Percentiles rank a stretch among this genome's conserved stretches.
phyloP scores from a whole-genome alignment of 2,329 filamentous ascomycete genomes.

The Phoma herbarum region DNA sequence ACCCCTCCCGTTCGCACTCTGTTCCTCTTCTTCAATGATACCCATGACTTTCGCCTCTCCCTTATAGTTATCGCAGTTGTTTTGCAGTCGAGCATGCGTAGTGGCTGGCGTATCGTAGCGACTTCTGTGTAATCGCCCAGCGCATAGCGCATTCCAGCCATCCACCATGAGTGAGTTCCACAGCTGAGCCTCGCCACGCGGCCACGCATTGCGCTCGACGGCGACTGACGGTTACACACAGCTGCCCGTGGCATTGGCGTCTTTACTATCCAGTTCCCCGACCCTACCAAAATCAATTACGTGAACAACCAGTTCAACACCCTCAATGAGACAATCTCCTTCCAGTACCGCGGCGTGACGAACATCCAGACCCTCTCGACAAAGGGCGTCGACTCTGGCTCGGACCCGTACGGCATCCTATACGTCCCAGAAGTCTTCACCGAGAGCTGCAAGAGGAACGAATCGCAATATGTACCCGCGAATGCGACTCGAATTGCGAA shows the following conservation, averaged over 20 bases:
- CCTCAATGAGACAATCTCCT: constrained; percentile 45
- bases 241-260: constrained; percentile 48
- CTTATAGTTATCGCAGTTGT: neutral
- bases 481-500: constrained; percentile 79
- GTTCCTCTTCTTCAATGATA: neutral
- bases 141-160: constrained; percentile 16
- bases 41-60: neutral
- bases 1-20: constrained; percentile 12
- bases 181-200: constrained; percentile 12
- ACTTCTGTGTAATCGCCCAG: constrained; percentile 17
- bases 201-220: constrained; percentile 2
- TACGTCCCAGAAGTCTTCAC: constrained; percentile 78
- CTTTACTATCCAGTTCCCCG: constrained; percentile 50
- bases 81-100: constrained; percentile 29
- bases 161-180: constrained; percentile 50
- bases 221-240: constrained; percentile 31
- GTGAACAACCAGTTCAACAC: constrained; percentile 45
- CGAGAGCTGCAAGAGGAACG: constrained; percentile 70
- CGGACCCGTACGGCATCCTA: constrained; percentile 77
- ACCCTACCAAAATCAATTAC: constrained; percentile 40
- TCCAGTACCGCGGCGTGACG: constrained; percentile 49
- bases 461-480: constrained; percentile 71
- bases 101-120: constrained; percentile 9
- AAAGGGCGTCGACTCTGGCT: constrained; percentile 68
- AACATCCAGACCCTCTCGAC: constrained; percentile 81